Base-by-base conservation (phyloP, 495 filamentous ascomycete species). In the Cercophora scortea region DNA sequence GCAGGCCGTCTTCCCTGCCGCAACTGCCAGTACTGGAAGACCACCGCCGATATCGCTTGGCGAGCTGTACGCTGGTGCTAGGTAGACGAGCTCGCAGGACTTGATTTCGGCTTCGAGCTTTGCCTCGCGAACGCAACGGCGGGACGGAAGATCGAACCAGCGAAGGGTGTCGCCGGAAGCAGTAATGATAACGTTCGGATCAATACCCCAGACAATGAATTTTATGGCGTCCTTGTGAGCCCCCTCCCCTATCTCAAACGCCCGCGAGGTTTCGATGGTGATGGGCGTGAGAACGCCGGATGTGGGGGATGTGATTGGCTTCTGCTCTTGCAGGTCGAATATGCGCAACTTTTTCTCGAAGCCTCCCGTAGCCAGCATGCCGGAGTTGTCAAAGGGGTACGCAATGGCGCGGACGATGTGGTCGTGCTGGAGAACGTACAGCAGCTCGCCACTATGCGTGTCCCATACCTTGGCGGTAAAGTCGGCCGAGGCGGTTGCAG, bases 391-490 rank as follows among this genome's bases (percentile, higher is more conserved):
- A n/a, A 82, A 81, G 19, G 91, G 88, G 57, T 96, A 96, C 9
- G 91, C 90, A 34, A 96, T 83, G 7, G 94, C 88, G 48, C 93
- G 89, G 54, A 95, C 91, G 57, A 98, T 95, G 67, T 97, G 94
- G 50, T 88, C 79, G 68, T 97, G 94, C 58, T 89, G 82, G 19
- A 98, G 81, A 6, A 90, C 88, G 64, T 86, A 87, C 32, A 95
- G 78, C 40, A 87, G 85, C 76, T 96, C 94, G 58, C 93, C 93
- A 5, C 87, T 90, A 60, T 90, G 86, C 6, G 93, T 96, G 61
- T 98, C 93, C 93, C 93, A 98, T 41, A 98, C 83, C 65, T 93
- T 95, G 47, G 92, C 92, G 25, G 89, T 92, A 72, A 98, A 98
- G 68, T 98, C 93, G 41, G 93, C 93, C 17, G 90, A 92, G 32